phyloP scores from a whole-genome alignment of 371 early-diverging fungal genomes.

The Apophysomyces trapeziformis region DNA sequence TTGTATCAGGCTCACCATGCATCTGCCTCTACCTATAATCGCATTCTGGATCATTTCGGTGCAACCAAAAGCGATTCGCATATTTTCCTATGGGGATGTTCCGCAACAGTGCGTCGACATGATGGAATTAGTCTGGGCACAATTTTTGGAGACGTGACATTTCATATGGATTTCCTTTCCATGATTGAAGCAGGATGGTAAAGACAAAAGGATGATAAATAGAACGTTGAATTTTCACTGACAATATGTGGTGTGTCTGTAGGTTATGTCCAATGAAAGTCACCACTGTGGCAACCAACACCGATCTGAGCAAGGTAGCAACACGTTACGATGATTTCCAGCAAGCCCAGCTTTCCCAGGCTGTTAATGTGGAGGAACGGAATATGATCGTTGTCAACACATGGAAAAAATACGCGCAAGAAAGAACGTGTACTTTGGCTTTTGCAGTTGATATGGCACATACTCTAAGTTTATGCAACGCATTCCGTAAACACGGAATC shows the following conservation, averaged over 20 bases:
- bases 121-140: conserved; percentile 75
- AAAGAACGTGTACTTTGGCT: conserved; percentile 73
- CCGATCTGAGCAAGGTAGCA: conserved; percentile 59
- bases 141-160: conserved; percentile 82
- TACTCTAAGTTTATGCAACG: conserved; percentile 57
- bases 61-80: conserved; percentile 45
- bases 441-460: conserved; percentile 90
- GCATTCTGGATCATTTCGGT: conserved; percentile 77
- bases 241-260: background rate
- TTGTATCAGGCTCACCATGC: conserved; percentile 84
- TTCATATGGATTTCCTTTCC: conserved; percentile 70
- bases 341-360: conserved; percentile 53
- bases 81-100: conserved; percentile 89
- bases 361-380: conserved; percentile 68
- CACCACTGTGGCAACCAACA: conserved; percentile 65
- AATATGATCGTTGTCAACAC: conserved; percentile 73
- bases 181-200: conserved; percentile 86
- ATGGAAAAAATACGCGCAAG: conserved; percentile 58
- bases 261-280: conserved; percentile 74
- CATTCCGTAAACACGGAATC: conserved; percentile 66
- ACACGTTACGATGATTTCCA: conserved; percentile 67
- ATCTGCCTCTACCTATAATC: conserved; percentile 72
- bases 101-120: conserved; percentile 87
- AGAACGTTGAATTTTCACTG: conserved; percentile 6
- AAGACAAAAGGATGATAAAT: conserved; percentile 7